phyloP scores from a whole-genome alignment of 1,139 yeast genomes.

The Wickerhamiella pararugosa region DNA sequence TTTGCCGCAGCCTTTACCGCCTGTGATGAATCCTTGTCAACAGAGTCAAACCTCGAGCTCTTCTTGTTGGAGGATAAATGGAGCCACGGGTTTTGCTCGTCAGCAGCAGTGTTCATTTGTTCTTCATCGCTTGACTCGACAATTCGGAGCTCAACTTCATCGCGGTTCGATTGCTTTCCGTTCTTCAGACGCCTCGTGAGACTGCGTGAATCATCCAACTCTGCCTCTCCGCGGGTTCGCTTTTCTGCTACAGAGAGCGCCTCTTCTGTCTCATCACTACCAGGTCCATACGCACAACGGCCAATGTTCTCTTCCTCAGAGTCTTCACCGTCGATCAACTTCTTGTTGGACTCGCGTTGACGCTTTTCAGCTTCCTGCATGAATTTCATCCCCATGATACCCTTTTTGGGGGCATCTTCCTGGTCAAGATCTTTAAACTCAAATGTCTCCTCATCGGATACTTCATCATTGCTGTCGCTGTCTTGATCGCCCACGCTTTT shows the following conservation, averaged over 20 bases:
- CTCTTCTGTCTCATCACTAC: constrained; percentile 30
- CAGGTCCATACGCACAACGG: constrained; percentile 71
- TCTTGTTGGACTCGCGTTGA: constrained; percentile 16
- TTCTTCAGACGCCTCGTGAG: constrained; percentile 31
- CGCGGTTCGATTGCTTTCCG: constrained; percentile 9
- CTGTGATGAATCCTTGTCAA: constrained; percentile 46
- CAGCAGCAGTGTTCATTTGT: constrained; percentile 5
- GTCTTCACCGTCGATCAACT: constrained; percentile 26
- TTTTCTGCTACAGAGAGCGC: constrained; percentile 25
- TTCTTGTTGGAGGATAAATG: constrained; percentile 18
- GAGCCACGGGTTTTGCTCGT: constrained; percentile 54
- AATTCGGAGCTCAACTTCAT: constrained; percentile 1
- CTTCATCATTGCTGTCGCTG: constrained; percentile 33
- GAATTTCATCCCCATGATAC: constrained; percentile 85
- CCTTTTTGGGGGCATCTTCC: constrained; percentile 47
- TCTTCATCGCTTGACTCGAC: constrained; percentile 4
- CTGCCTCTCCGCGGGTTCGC: constrained; percentile 32
- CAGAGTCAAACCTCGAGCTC: constrained; percentile 15
- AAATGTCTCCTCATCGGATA: constrained; percentile 29
- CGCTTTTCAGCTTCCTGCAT: constrained; percentile 55
- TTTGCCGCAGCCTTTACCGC: constrained; percentile 31
- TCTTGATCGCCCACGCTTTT: constrained; percentile 53
- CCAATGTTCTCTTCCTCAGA: constrained; percentile 45
- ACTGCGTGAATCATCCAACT: constrained; percentile 39
- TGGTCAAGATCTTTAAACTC: constrained; percentile 23